Base-by-base conservation (phyloP, 345 rosid genomes). In the Clausena lansium region DNA sequence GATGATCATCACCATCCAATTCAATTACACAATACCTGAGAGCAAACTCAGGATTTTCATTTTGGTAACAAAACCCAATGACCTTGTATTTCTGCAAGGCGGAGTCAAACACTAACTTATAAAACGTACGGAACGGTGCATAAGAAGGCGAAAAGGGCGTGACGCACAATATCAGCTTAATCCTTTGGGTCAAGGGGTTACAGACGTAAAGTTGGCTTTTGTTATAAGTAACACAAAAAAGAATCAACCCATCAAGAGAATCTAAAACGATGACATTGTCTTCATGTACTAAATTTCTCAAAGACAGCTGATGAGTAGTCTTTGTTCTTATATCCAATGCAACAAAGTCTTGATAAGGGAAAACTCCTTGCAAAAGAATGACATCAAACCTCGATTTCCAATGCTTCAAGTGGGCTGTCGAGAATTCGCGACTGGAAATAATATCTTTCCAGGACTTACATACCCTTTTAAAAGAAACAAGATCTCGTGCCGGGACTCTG, bases 191-290 rank as follows among this genome's bases (percentile, higher is more conserved):
- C 55, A 68, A 13, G 5, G 71, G 71, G 35, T 41, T 68, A 13
- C 71, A 68, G 25, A 68, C 55, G 45, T 68, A 24, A 13, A 68
- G 52, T 41, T 41, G 24, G 55, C 25, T 11, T 25, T 28, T 24
- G 11, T 2, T 33, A 9, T 24, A 65, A 0, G 70, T 13, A 36
- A 65, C 27, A 22, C 15, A 1, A 9, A 35, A 65, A 11, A 65
- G 70, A 65, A 65, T 39, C 19, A 41, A 39, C 30, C 71, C 71
- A 68, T n/a, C 52, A 68, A 25, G 32, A 68, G 71, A 68, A 68
- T 68, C 55, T 41, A 39, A 14, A 25, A 25, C 22, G 11, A 10
- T 5, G 30, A 27, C 71, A 39, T 9, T 41, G 5, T 39, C 45
- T 22, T 28, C 27, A 15, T 27, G n/a, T 30, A 20, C 27, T 15